Percentiles rank a stretch among this genome's conserved stretches.
Evolutionary conservation across 495 filamentous ascomycete genomes (phyloP).

Genomic region (Hypoxylon subgilvum): DNA sequence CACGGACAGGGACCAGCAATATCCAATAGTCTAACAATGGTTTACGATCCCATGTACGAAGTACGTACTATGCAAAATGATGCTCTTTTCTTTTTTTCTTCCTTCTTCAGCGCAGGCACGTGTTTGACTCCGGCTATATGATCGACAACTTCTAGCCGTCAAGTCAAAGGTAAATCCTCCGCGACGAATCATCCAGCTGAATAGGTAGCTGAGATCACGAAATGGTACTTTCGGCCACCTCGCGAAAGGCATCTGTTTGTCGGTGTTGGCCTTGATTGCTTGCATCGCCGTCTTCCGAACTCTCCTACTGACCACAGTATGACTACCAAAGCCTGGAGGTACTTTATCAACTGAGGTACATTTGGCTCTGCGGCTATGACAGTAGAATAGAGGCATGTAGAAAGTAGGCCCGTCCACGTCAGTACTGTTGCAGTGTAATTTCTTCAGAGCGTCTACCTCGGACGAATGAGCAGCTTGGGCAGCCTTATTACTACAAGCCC

Average conservation of each 20-base stretch:
- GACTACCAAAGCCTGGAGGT: too few relatives aligned
- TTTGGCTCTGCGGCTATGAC: conserved; percentile 14
- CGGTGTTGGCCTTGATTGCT: not conserved
- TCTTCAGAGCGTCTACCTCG: conserved; percentile 19
- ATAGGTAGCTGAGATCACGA: not conserved
- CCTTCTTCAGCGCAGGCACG: not conserved
- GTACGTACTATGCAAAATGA: too few relatives aligned
- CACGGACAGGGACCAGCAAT: conserved; percentile 8
- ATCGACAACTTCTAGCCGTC: conserved; percentile 35
- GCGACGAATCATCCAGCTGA: conserved; percentile 23
- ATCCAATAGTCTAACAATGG: conserved; percentile 31
- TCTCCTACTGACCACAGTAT: not conserved
- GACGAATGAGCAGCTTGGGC: conserved; percentile 28
- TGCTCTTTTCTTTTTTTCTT: not conserved
- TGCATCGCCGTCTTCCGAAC: conserved; percentile 10
- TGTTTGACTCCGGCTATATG: conserved; percentile 21
- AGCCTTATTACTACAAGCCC: conserved; percentile 28
- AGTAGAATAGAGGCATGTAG: not conserved
- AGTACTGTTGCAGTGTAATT: conserved; percentile 34
- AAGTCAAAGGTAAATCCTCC: conserved; percentile 2
- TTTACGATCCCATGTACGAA: conserved; percentile 2
- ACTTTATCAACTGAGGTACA: too few relatives aligned
- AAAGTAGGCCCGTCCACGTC: too few relatives aligned
- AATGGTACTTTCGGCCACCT: conserved; percentile 9
- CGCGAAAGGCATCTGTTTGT: not conserved